A percentile compares a stretch with the other conserved stretches of the same genome.
Evolutionary conservation across 2,329 filamentous ascomycete genomes (phyloP).

Genomic region (Diaporthe vaccinii): DNA sequence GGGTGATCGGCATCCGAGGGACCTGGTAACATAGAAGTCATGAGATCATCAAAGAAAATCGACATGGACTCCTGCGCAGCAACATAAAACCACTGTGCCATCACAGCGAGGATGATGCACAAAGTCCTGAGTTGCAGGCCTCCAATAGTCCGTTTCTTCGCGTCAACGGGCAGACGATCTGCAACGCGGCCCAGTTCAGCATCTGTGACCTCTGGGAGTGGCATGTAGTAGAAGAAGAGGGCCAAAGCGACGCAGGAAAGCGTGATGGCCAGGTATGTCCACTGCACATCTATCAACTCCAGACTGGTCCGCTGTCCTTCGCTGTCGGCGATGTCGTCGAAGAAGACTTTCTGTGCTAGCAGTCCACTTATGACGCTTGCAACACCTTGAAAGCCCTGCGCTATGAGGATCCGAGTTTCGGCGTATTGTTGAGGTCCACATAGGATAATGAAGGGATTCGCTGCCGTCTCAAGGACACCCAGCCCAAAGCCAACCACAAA

Average conservation of each 20-base stretch:
- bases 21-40: slow-evolving; percentile 56
- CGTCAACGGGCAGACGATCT: slow-evolving; percentile 63
- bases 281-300: slow-evolving; percentile 81
- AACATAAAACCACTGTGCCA: slow-evolving; percentile 84
- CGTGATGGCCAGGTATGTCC: slow-evolving; percentile 87
- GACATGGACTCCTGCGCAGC: slow-evolving; percentile 78
- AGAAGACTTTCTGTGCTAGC: slow-evolving; percentile 81
- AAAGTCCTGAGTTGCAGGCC: slow-evolving; percentile 68
- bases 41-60: slow-evolving; percentile 70
- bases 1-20: slow-evolving; percentile 49
- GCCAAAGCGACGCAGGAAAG: slow-evolving; percentile 79
- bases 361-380: slow-evolving; percentile 80
- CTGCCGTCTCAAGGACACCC: slow-evolving; percentile 82
- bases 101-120: slow-evolving; percentile 76
- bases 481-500: slow-evolving; percentile 85
- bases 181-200: slow-evolving; percentile 65
- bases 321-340: slow-evolving; percentile 66
- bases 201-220: slow-evolving; percentile 72
- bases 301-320: slow-evolving; percentile 51
- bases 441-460: slow-evolving; percentile 80
- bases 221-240: slow-evolving; percentile 77
- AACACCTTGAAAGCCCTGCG: slow-evolving; percentile 82
- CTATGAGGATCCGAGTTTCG: slow-evolving; percentile 80
- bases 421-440: slow-evolving; percentile 81
- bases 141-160: slow-evolving; percentile 60